A percentile compares a stretch with the other conserved stretches of the same genome.
These are phyloP conservation scores for Ramalina peruviana DNA, from an alignment of 495 filamentous ascomycete species.

Conservation along the genomic window DNA sequence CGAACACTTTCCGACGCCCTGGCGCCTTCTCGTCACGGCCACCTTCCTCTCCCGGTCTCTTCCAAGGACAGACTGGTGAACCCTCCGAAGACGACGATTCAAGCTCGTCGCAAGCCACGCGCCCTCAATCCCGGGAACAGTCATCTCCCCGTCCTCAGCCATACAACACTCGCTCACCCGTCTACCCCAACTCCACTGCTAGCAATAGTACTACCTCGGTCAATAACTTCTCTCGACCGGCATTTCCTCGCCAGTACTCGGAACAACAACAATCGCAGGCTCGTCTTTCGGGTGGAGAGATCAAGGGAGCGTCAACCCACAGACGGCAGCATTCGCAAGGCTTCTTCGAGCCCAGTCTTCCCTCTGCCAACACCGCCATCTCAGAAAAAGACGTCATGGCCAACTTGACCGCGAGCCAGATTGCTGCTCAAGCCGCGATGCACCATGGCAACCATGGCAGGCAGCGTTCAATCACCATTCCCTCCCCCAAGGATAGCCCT, in stretches of 20 bases:
- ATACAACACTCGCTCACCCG: constrained; percentile 23
- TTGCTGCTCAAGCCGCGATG: constrained; percentile 86
- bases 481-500: constrained; percentile 26
- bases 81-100: constrained; percentile 42
- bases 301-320: constrained; percentile 26
- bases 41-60: constrained; percentile 12
- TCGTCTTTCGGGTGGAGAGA: neutral
- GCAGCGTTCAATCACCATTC: constrained; percentile 60
- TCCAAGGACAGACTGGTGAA: constrained; percentile 21
- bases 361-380: constrained; percentile 50
- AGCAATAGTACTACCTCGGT: constrained; percentile 16
- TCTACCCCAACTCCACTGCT: constrained; percentile 12
- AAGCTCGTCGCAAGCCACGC: constrained; percentile 33
- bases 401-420: constrained; percentile 62
- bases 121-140: constrained; percentile 24
- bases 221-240: constrained; percentile 21
- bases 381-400: constrained; percentile 30
- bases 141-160: constrained; percentile 7
- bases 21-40: constrained; percentile 16
- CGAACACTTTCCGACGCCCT: constrained; percentile 11
- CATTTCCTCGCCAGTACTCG: constrained; percentile 20
- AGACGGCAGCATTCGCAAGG: constrained; percentile 65
- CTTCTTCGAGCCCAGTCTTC: constrained; percentile 76
- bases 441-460: constrained; percentile 48
- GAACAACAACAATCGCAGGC: constrained; percentile 25